A percentile compares a stretch with the other conserved stretches of the same genome.
phyloP scores from a whole-genome alignment of 1,139 yeast species.

The Debaryomyces sp. region DNA sequence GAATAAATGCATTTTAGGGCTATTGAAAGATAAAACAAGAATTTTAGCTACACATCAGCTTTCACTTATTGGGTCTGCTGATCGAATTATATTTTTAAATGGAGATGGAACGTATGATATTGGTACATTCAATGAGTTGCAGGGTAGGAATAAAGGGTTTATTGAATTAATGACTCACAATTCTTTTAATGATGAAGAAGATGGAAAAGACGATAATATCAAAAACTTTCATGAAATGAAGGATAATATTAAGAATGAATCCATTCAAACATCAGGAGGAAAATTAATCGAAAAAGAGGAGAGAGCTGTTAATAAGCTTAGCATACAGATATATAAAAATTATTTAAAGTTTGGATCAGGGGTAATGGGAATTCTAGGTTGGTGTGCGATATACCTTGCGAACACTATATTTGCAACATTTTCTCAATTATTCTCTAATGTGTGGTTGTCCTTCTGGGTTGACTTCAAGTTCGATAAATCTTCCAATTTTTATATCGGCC shows the following conservation, averaged over 20 bases:
- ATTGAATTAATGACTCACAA: conserved; percentile 54
- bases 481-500: conserved; percentile 68
- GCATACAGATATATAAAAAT: conserved; percentile 29
- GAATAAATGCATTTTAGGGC: conserved; percentile 39
- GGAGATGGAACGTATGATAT: conserved; percentile 41
- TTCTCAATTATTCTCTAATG: conserved; percentile 65
- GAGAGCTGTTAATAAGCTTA: conserved; percentile 44
- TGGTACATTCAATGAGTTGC: conserved; percentile 43
- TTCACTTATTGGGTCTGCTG: conserved; percentile 45
- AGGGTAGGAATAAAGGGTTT: conserved; percentile 41
- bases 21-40: conserved; percentile 40
- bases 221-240: conserved; percentile 26
- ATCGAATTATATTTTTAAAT: conserved; percentile 40
- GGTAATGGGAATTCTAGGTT: conserved; percentile 24
- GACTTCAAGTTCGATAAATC: conserved; percentile 52
- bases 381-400: conserved; percentile 21
- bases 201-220: conserved; percentile 21
- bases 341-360: conserved; percentile 66
- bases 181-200: conserved; percentile 25
- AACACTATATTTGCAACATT: conserved; percentile 53
- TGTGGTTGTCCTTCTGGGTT: conserved; percentile 89
- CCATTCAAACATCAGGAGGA: conserved; percentile 33
- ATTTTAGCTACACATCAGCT: conserved; percentile 52
- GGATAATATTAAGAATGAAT: conserved; percentile 18
- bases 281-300: conserved; percentile 34